Evolutionary conservation across 2,329 filamentous ascomycete species (phyloP), one percentile per base, ranked within the genome.

Genomic region (Orbilia javanica): DNA sequence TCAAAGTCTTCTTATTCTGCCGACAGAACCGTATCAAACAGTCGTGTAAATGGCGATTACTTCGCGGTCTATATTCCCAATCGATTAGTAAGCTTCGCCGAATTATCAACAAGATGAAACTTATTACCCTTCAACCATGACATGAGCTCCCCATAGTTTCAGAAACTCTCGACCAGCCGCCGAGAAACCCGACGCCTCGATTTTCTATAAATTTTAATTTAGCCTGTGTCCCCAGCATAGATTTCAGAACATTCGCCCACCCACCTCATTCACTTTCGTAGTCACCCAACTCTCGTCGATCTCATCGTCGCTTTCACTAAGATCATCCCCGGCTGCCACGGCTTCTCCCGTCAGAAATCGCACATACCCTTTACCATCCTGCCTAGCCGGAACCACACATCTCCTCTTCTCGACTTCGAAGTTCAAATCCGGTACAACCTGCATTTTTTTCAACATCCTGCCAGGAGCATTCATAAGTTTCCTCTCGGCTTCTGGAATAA

Each of bases 371-470:
- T 95, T 92, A 22, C 99, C 87, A 15, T 94, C 96, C 73, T 98
- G 89, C 83, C 98, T 98, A 83, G 97, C 94, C 6, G 97, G 88
- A 83, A 96, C 92, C 79, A 93, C 95, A 64, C 86, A 85, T 2
- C 90, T 92, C 60, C 93, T 87, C 83, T 92, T 85, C 82, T 89
- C 88, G 11, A 10, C 39, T 1, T 6, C 7, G 20, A 18, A 25
- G 2, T 20, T 36, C 27, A 73, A 15, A 20, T 34, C 42, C 34
- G 69, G 69, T 4, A 73, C 69, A 18, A 66, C 46, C 8, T 63
- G 60, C 64, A 60, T 73, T 20, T 63, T 65, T 39, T 15, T 73
- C 22, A 63, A 46, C 8, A 66, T 53, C 60, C 69, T 66, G 18
- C 86, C 84, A 42, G 90, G 84, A 10, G 85, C 82, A 20, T 87